Evolutionary conservation across 352 stramenopile species (phyloP), one percentile per base, ranked within the genome.

Genomic region (Phytophthora vignae): DNA sequence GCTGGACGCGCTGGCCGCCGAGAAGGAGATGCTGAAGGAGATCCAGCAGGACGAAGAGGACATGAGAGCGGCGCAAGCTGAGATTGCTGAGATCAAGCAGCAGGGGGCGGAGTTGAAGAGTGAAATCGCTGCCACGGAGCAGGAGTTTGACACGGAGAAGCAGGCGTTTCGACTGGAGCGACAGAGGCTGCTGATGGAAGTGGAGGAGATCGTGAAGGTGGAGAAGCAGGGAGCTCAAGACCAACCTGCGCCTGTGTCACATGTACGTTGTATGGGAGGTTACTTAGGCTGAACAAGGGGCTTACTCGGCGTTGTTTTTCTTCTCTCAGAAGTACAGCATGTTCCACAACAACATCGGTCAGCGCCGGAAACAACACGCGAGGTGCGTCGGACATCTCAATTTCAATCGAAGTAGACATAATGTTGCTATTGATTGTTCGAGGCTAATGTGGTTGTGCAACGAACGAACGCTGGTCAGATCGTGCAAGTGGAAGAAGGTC

Each of bases 71-170:
- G 65, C 64, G 3, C 78, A 90, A 59, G 33, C 50, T 6, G 78
- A 90, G n/a, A 75, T 86, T 2, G 70, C 77, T 8, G 59, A 70
- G 25, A 29, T 92, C 9, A 91, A 91, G 31, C 67, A 81, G 21
- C 62, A 75, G 50, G 71, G 67, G 3, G 46, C 31, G 8, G 64
- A 71, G 7, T 40, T 88, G 3, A 84, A 82, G 44, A 64, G 22
- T 12, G 82, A 90, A 44, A 73, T 91, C 38, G 60, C 67, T 36
- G 77, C 78, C 31, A 66, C 78, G 17, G 71, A 90, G 55, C 73
- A 69, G 14, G 77, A 74, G 31, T 78, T 90, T 46, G 85, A 91
- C 56, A 63, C 70, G 1, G 83, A 85, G 22, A 81, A 87, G 33
- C 65, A 82, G 15, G 59, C 72, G 9, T 88, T 85, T 63, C 76